These are phyloP conservation scores for Calocybe gambosa DNA, from an alignment of 1,284 basidiomycete species.

Conservation along the genomic window DNA sequence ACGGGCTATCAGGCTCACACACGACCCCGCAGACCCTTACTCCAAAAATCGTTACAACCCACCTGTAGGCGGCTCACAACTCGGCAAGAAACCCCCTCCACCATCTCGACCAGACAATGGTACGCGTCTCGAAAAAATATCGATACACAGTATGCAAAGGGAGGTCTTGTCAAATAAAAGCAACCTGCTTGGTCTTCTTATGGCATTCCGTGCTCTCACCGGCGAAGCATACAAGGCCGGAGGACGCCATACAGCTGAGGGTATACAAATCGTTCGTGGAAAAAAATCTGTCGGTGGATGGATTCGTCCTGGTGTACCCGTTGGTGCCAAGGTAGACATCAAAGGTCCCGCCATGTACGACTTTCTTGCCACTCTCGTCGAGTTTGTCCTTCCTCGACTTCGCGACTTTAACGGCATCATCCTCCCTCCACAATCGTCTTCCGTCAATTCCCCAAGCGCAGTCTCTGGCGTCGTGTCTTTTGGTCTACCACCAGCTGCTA, in stretches of 20 bases:
- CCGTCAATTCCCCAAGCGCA: slow-evolving; percentile 64
- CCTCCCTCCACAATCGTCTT: slow-evolving; percentile 60
- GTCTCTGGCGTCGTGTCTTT: slow-evolving; percentile 86
- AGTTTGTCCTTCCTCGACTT: slow-evolving; percentile 91
- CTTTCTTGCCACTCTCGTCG: slow-evolving; percentile 83
- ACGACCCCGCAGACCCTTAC: slow-evolving; percentile 79
- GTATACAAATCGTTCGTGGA: slow-evolving; percentile 78
- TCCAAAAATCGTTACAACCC: slow-evolving; percentile 67
- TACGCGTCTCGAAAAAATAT: slow-evolving; percentile 76
- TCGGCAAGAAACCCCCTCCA: slow-evolving; percentile 60
- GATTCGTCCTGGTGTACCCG: slow-evolving; percentile 79
- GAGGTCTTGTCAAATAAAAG: slow-evolving; percentile 71
- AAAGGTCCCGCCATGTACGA: slow-evolving; percentile 91
- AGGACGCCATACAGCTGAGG: slow-evolving; percentile 60
- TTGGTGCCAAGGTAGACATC: slow-evolving; percentile 87
- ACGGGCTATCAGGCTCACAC: slow-evolving; percentile 59
- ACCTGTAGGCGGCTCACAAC: slow-evolving; percentile 66
- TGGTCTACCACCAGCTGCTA: slow-evolving; percentile 79
- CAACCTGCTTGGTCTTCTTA: slow-evolving; percentile 79
- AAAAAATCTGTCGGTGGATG: slow-evolving; percentile 82
- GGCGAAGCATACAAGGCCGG: slow-evolving; percentile 75
- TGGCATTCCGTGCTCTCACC: slow-evolving; percentile 83
- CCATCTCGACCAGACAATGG: slow-evolving; percentile 62
- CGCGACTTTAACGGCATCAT: slow-evolving; percentile 85
- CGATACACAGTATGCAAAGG: slow-evolving; percentile 82